Conservation (phyloP, 2,329 filamentous ascomycete genomes). For the Aspergillus sp. region DNA sequence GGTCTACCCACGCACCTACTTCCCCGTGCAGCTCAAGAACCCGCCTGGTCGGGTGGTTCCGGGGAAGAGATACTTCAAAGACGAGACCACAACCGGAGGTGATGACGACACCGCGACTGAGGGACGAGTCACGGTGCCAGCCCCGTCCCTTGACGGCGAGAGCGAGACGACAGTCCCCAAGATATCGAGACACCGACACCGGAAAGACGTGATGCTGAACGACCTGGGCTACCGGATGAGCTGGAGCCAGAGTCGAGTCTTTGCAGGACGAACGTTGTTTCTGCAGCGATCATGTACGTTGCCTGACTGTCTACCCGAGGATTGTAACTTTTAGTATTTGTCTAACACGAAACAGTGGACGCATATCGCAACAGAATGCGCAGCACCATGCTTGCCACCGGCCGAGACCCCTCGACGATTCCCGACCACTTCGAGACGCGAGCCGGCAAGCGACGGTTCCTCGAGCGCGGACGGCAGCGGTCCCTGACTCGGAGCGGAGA, state of each 20-base stretch:
- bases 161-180: constrained; percentile 66
- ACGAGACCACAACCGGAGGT: constrained; percentile 38
- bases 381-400: constrained; percentile 67
- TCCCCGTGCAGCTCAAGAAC: constrained; percentile 85
- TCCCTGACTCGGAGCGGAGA: constrained; percentile 8
- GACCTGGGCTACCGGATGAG: constrained; percentile 92
- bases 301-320: not conserved
- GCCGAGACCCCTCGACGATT: constrained; percentile 64
- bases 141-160: constrained; percentile 60
- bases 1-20: constrained; percentile 86
- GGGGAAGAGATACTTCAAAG: constrained; percentile 65
- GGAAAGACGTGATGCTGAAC: constrained; percentile 83
- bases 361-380: constrained; percentile 89
- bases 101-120: constrained; percentile 27
- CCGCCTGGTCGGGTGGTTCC: constrained; percentile 64
- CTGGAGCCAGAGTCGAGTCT: constrained; percentile 90
- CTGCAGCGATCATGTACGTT: constrained; percentile 82
- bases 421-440: constrained; percentile 85
- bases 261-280: constrained; percentile 77
- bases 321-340: not conserved
- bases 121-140: constrained; percentile 48
- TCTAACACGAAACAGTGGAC: constrained; percentile 55
- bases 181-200: constrained; percentile 60
- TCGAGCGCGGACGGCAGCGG: constrained; percentile 37
- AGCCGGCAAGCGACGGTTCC: constrained; percentile 71